Evolutionary conservation across 73 alveolate genomes (phyloP).

Genomic region (Paramecium primaurelia): DNA sequence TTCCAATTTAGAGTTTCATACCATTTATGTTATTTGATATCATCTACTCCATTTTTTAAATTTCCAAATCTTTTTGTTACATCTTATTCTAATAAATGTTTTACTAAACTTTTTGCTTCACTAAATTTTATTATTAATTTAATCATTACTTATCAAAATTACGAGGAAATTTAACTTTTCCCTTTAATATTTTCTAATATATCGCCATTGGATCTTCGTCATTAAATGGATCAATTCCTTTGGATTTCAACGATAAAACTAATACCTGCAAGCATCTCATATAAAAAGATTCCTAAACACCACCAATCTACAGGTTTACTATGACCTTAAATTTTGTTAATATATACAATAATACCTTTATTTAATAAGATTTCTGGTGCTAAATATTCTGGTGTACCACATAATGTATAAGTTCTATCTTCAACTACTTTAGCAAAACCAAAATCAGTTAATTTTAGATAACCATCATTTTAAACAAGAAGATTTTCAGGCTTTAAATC

Average conservation of each 20-base stretch:
- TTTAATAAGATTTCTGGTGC: slow-evolving; percentile 98
- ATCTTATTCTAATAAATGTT: slow-evolving; percentile 84
- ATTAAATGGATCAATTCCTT: slow-evolving; percentile 84
- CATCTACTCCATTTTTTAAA: slow-evolving; percentile 85
- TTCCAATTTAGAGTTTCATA: slow-evolving; percentile 71
- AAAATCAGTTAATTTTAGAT: slow-evolving; percentile 96
- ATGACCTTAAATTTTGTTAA: slow-evolving; percentile 77
- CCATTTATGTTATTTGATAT: slow-evolving; percentile 89
- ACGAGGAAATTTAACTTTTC: slow-evolving; percentile 88
- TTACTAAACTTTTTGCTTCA: slow-evolving; percentile 78
- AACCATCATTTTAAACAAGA: slow-evolving; percentile 91
- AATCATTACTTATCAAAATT: slow-evolving; percentile 68
- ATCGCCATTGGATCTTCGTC: slow-evolving; percentile 98
- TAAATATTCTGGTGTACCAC: slow-evolving; percentile 98
- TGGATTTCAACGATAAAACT: background rate
- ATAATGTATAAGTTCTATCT: slow-evolving; percentile 97
- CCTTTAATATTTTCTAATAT: slow-evolving; percentile 88
- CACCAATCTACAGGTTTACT: slow-evolving; percentile 99
- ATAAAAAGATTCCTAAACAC: slow-evolving; percentile 91
- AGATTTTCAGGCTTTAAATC: slow-evolving; percentile 97
- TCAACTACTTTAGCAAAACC: slow-evolving; percentile 98
- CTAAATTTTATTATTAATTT: background rate
- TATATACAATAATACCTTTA: slow-evolving; percentile 36
- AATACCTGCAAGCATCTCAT: slow-evolving; percentile 94
- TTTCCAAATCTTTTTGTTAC: slow-evolving; percentile 87